A percentile compares a stretch with the other conserved stretches of the same genome.
Evolutionary conservation across 768 basidiomycete species (phyloP).

Genomic region (Mrakia hoshinonis): DNA sequence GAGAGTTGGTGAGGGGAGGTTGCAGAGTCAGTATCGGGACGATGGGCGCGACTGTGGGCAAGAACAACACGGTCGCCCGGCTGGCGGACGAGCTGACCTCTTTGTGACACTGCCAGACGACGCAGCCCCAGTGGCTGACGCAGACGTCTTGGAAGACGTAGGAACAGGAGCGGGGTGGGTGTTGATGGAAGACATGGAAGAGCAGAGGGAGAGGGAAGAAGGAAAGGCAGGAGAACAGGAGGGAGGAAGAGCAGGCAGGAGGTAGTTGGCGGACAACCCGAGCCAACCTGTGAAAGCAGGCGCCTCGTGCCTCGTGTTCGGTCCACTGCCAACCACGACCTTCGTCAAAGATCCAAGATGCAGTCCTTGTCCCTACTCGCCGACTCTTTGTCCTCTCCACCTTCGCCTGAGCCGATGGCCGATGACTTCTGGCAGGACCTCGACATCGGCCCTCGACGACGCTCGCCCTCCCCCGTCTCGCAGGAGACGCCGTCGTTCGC

Average conservation of each 20-base stretch:
- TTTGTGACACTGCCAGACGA: slow-evolving; percentile 72
- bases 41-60: too few relatives aligned
- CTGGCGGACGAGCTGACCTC: slow-evolving; percentile 50
- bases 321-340: background rate
- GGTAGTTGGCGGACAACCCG: background rate
- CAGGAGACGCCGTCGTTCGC: background rate
- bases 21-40: background rate
- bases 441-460: background rate
- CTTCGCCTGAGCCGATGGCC: background rate
- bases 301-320: background rate
- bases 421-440: background rate
- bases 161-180: slow-evolving; percentile 44
- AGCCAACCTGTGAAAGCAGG: background rate
- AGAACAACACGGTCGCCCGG: background rate
- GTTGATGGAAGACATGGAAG: slow-evolving; percentile 5
- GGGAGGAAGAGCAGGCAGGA: background rate
- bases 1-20: too few relatives aligned
- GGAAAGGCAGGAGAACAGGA: slow-evolving; percentile 42
- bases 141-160: slow-evolving; percentile 52
- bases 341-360: background rate
- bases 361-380: background rate
- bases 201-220: slow-evolving; percentile 46
- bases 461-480: background rate
- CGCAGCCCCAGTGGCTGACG: slow-evolving; percentile 50
- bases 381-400: background rate